Percentiles rank a stretch among this genome's conserved stretches.
Conservation (phyloP, 306 rosid species). For the Vigna nakashimae region DNA sequence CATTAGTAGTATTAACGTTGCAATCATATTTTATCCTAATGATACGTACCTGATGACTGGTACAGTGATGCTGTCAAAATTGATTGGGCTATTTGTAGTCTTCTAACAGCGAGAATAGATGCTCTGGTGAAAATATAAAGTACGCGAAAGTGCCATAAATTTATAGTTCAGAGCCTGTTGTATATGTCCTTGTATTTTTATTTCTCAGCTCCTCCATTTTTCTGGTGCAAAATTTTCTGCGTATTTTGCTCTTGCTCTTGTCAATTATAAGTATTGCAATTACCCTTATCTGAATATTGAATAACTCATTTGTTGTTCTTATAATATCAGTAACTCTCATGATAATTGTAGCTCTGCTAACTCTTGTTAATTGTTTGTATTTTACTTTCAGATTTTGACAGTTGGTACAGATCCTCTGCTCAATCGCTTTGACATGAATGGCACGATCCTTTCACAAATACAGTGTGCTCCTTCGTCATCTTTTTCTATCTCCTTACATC, state of each 20-base stretch:
- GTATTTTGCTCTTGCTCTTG: conserved; percentile 10
- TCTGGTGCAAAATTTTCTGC: not conserved
- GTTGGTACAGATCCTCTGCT: conserved; percentile 90
- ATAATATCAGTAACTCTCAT: conserved; percentile 5
- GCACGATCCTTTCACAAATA: conserved; percentile 81
- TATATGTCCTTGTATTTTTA: conserved; percentile 1
- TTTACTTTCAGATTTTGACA: conserved; percentile 66
- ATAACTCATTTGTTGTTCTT: conserved; percentile 11
- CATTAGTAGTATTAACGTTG: not conserved
- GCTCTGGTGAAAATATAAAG: not conserved
- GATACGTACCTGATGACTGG: conserved; percentile 11
- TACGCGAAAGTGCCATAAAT: not conserved
- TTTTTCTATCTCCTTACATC: conserved; percentile 77
- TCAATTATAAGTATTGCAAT: conserved; percentile 2
- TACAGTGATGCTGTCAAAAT: not conserved
- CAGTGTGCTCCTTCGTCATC: conserved; percentile 88
- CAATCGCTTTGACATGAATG: conserved; percentile 78
- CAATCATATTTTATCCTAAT: not conserved
- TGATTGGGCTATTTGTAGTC: not conserved
- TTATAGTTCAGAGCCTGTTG: conserved; percentile 6
- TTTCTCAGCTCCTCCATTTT: conserved; percentile 1
- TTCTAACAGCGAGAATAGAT: not conserved
- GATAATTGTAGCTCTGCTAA: not conserved
- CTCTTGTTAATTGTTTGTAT: conserved; percentile 12
- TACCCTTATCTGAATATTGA: conserved; percentile 10